A percentile compares a stretch with the other conserved stretches of the same genome.
Conservation (phyloP, 2,329 filamentous ascomycete species). For the Ophidiomyces ophidiicola region DNA sequence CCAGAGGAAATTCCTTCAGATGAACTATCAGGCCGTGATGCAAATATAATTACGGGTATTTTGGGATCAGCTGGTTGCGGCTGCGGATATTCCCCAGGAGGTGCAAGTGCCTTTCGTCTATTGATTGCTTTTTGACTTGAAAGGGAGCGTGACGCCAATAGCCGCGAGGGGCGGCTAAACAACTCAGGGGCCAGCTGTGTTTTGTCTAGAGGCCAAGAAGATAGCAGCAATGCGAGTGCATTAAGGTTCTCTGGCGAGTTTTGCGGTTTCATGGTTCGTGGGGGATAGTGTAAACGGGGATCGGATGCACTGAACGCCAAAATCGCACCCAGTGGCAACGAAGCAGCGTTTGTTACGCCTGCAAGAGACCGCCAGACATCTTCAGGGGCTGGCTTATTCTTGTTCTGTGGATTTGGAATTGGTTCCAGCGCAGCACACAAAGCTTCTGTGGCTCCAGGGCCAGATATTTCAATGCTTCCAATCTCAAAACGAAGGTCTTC, state of each 20-base stretch:
- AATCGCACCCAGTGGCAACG: slow-evolving; percentile 56
- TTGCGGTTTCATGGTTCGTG: slow-evolving; percentile 41
- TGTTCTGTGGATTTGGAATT: slow-evolving; percentile 24
- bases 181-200: slow-evolving; percentile 39
- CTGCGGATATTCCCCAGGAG: slow-evolving; percentile 51
- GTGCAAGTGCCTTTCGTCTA: slow-evolving; percentile 53
- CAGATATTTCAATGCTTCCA: slow-evolving; percentile 57
- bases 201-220: slow-evolving; percentile 55
- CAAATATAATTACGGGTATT: slow-evolving; percentile 64
- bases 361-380: slow-evolving; percentile 32
- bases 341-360: slow-evolving; percentile 53
- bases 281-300: slow-evolving; percentile 67
- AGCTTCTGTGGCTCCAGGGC: slow-evolving; percentile 67
- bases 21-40: slow-evolving; percentile 38
- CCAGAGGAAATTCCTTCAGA: slow-evolving; percentile 44
- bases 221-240: slow-evolving; percentile 48
- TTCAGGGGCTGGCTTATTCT: slow-evolving; percentile 22
- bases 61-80: slow-evolving; percentile 51
- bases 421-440: slow-evolving; percentile 57
- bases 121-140: slow-evolving; percentile 71
- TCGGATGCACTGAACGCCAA: slow-evolving; percentile 65
- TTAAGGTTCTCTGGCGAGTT: slow-evolving; percentile 26
- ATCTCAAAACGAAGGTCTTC: slow-evolving; percentile 61
- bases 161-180: slow-evolving; percentile 56
- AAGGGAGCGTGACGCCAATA: slow-evolving; percentile 52